A percentile compares a stretch with the other conserved stretches of the same genome.
phyloP scores from a whole-genome alignment of 1,284 basidiomycete genomes.

The Moesziomyces antarcticus region DNA sequence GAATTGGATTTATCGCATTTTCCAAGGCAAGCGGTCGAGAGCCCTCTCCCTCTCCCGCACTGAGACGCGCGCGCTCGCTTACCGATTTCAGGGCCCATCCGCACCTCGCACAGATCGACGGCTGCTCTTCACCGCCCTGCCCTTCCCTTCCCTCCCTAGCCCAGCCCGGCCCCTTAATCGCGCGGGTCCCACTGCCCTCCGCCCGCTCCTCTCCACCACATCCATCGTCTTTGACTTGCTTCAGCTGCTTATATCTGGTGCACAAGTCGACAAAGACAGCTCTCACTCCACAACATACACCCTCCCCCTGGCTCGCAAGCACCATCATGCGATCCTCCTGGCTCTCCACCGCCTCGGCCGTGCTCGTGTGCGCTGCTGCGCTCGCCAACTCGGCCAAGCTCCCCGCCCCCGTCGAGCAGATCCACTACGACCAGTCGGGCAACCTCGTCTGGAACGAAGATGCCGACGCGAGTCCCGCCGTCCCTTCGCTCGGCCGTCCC shows the following conservation, averaged over 20 bases:
- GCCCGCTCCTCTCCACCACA: slow-evolving; percentile 7
- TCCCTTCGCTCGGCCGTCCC: slow-evolving; percentile 49
- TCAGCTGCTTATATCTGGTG: background rate
- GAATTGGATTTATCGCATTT: background rate
- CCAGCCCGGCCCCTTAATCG: background rate
- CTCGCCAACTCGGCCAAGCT: slow-evolving; percentile 49
- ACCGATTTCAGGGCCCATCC: background rate
- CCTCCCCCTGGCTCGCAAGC: background rate
- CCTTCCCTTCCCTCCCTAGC: too few species aligned
- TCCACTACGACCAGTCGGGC: slow-evolving; percentile 53
- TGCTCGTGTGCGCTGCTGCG: slow-evolving; percentile 55
- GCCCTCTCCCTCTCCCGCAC: too few species aligned
- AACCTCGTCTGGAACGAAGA: slow-evolving; percentile 56
- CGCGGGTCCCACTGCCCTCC: background rate
- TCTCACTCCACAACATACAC: slow-evolving; percentile 1
- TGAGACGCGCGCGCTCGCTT: background rate
- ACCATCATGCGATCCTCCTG: slow-evolving; percentile 57
- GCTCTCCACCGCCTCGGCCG: slow-evolving; percentile 57
- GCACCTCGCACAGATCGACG: background rate
- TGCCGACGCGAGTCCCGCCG: slow-evolving; percentile 8
- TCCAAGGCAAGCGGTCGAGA: background rate
- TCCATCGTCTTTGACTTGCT: background rate
- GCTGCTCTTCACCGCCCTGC: too few species aligned
- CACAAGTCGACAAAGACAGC: background rate
- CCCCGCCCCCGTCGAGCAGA: slow-evolving; percentile 49